Conservation (phyloP, 2,329 filamentous ascomycete genomes). For the Cylindrodendrum hubeiense region DNA sequence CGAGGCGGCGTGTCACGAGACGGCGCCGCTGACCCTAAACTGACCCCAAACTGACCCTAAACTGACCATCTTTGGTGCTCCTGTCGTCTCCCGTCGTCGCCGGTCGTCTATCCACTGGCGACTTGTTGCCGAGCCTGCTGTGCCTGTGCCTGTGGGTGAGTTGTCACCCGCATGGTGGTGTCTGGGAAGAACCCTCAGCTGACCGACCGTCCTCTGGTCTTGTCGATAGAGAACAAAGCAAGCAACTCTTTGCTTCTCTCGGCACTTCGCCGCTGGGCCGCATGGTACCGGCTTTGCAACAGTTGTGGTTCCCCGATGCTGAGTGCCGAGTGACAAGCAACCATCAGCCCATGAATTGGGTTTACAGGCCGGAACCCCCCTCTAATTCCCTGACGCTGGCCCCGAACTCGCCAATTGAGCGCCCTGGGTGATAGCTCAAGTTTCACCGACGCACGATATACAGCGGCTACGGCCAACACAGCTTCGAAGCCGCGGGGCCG, state of each 20-base stretch:
- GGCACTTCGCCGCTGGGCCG: constrained; percentile 9
- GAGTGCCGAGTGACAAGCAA: constrained; percentile 3
- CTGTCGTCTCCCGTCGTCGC: too few relatives aligned
- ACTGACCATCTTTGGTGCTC: too few relatives aligned
- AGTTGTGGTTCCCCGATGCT: constrained; percentile 11
- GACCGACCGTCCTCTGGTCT: not conserved
- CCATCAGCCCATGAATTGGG: not conserved
- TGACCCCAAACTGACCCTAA: too few relatives aligned
- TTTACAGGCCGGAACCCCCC: constrained; percentile 2
- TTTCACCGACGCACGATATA: constrained; percentile 3
- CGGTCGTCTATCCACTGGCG: not conserved
- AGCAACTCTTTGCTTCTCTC: not conserved
- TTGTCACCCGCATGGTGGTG: constrained; percentile 22
- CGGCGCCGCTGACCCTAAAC: constrained; percentile 1
- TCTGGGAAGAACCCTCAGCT: constrained; percentile 8
- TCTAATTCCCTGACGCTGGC: not conserved
- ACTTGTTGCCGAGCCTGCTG: constrained; percentile 7
- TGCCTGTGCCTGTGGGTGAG: constrained; percentile 10
- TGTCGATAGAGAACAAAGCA: not conserved
- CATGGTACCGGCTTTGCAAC: constrained; percentile 19
- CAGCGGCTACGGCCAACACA: not conserved
- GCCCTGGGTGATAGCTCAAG: constrained; percentile 17
- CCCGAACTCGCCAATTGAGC: constrained; percentile 2
- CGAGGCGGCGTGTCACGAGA: constrained; percentile 1
- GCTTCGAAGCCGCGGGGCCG: not conserved